Percentiles rank a stretch among this genome's conserved stretches.
phyloP scores from a whole-genome alignment of 2,329 filamentous ascomycete genomes.

The Diplodia intermedia region DNA sequence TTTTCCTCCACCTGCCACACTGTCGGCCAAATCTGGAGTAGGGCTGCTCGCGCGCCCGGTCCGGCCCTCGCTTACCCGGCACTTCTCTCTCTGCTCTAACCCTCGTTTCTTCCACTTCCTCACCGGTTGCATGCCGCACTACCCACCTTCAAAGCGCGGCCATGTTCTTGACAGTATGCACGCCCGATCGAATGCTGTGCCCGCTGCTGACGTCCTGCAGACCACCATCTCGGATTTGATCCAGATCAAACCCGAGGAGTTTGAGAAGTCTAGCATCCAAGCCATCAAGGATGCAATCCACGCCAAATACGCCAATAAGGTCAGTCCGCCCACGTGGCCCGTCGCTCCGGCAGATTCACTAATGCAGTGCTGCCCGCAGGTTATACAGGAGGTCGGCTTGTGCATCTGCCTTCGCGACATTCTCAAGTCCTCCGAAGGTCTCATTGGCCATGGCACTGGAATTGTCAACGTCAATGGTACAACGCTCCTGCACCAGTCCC shows the following conservation, averaged over 20 bases:
- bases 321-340: constrained; percentile 43
- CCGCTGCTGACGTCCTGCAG: constrained; percentile 54
- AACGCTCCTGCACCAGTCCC: constrained; percentile 33
- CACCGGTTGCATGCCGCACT: constrained; percentile 12
- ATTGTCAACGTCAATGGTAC: constrained; percentile 92
- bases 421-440: constrained; percentile 84
- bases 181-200: constrained; percentile 11
- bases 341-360: constrained; percentile 5
- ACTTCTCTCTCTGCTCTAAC: neutral
- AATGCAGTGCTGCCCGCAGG: constrained; percentile 53
- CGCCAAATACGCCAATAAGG: constrained; percentile 93
- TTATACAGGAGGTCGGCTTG: constrained; percentile 91
- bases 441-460: constrained; percentile 91
- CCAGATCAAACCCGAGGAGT: constrained; percentile 88
- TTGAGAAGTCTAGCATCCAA: constrained; percentile 79
- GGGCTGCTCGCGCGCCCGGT: constrained; percentile 1
- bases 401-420: constrained; percentile 95
- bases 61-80: constrained; percentile 7
- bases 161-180: constrained; percentile 31
- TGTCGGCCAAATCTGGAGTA: constrained; percentile 8
- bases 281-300: constrained; percentile 98
- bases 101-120: neutral
- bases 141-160: neutral
- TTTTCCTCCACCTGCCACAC: constrained; percentile 20
- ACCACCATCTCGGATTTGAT: constrained; percentile 94